phyloP scores from a whole-genome alignment of 1,139 yeast species.

The Lodderomyces jiufengensis region DNA sequence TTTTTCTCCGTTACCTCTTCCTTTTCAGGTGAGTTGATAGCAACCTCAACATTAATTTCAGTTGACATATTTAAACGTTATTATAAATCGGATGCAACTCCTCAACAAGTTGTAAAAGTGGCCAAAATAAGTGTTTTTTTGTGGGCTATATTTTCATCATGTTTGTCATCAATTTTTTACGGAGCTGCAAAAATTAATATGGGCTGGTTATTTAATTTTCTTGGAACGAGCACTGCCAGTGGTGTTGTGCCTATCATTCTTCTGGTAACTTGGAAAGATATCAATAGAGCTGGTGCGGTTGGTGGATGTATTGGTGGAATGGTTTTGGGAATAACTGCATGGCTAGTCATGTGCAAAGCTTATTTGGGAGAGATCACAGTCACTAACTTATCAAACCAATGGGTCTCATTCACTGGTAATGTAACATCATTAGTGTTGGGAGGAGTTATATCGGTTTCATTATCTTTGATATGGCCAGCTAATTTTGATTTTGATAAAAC shows the following conservation, averaged over 20 bases:
- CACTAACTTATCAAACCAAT: constrained; percentile 17
- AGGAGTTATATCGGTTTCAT: constrained; percentile 26
- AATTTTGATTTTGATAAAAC: constrained; percentile 33
- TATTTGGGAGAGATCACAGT: constrained; percentile 25
- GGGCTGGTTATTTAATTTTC: constrained; percentile 41
- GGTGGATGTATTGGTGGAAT: constrained; percentile 26
- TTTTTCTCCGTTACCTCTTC: constrained; percentile 51
- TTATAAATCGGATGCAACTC: constrained; percentile 39
- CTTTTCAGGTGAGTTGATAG: constrained; percentile 46
- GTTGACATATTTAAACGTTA: constrained; percentile 47
- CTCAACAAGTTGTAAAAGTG: constrained; percentile 33
- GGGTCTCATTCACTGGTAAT: constrained; percentile 22
- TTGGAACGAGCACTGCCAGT: constrained; percentile 27
- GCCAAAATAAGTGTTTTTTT: constrained; percentile 38
- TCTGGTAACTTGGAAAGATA: constrained; percentile 37
- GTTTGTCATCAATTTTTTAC: constrained; percentile 40
- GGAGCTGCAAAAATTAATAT: constrained; percentile 21
- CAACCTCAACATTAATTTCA: constrained; percentile 43
- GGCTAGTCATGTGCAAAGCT: constrained; percentile 18
- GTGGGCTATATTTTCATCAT: constrained; percentile 28
- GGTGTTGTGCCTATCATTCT: constrained; percentile 43
- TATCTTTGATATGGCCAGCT: constrained; percentile 32
- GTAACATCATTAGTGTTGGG: constrained; percentile 19
- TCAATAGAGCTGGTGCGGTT: constrained; percentile 32
- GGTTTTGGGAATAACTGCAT: constrained; percentile 18